Conservation (phyloP, 768 basidiomycete genomes). For the Gymnopilus junonius region DNA sequence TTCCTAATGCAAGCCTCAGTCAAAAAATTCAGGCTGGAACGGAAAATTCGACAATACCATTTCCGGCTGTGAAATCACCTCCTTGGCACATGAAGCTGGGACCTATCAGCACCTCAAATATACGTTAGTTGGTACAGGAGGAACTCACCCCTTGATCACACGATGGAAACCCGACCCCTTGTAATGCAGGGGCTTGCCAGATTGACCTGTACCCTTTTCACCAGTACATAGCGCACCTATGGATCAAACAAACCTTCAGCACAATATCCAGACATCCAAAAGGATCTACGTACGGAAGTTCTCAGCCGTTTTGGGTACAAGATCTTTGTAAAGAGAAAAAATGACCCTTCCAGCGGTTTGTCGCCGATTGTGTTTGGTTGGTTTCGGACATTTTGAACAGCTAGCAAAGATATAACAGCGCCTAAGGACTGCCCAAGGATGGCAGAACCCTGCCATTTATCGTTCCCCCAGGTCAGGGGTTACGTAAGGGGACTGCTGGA, state of each 20-base stretch:
- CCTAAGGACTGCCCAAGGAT: not conserved
- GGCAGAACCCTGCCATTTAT: not conserved
- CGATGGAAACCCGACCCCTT: conserved; percentile 79
- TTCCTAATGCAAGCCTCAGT: conserved; percentile 47
- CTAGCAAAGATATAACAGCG: not conserved
- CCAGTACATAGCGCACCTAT: conserved; percentile 84
- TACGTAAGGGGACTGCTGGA: conserved; percentile 31
- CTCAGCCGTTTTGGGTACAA: conserved; percentile 91
- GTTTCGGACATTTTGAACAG: conserved; percentile 18
- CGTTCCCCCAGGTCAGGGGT: conserved; percentile 7
- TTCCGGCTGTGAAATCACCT: conserved; percentile 88
- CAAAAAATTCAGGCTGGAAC: not conserved
- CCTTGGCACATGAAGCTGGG: conserved; percentile 89
- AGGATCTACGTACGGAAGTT: conserved; percentile 79
- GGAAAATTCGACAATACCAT: conserved; percentile 49
- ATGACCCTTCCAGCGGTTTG: conserved; percentile 67
- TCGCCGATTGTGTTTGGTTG: conserved; percentile 75
- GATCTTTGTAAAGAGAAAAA: conserved; percentile 84
- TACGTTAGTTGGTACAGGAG: not conserved
- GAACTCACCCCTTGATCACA: conserved; percentile 75
- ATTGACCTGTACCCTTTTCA: conserved; percentile 68
- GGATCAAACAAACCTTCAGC: not conserved
- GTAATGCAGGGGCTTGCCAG: conserved; percentile 70
- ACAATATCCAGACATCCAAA: not conserved
- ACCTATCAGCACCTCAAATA: not conserved